phyloP scores from a whole-genome alignment of 2,329 filamentous ascomycete species.

The Fusarium concolor region DNA sequence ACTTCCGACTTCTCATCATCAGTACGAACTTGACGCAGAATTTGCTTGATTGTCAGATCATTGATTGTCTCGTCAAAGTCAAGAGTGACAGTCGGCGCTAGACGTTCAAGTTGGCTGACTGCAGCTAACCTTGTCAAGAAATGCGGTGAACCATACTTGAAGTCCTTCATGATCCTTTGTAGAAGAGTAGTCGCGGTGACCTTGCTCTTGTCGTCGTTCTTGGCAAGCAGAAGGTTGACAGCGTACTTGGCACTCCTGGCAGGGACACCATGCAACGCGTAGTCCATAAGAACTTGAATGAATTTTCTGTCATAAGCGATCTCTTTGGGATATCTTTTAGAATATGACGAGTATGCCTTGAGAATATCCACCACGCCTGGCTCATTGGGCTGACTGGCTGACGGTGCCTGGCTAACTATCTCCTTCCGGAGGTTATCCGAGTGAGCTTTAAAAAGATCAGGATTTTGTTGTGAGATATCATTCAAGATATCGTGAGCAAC shows the following conservation, averaged over 20 bases:
- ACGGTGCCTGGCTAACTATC: conserved; percentile 83
- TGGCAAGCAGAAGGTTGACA: conserved; percentile 86
- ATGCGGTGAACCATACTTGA: conserved; percentile 76
- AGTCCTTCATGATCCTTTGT: conserved; percentile 78
- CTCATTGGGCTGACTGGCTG: conserved; percentile 74
- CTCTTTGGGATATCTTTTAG: conserved; percentile 85
- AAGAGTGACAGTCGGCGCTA: conserved; percentile 77
- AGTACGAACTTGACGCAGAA: conserved; percentile 77
- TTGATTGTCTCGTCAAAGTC: conserved; percentile 82
- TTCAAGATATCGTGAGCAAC: conserved; percentile 90
- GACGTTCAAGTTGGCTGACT: conserved; percentile 79
- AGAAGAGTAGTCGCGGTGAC: conserved; percentile 88
- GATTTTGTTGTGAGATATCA: conserved; percentile 90
- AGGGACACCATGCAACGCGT: conserved; percentile 84
- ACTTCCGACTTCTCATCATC: conserved; percentile 68
- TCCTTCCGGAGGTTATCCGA: conserved; percentile 91
- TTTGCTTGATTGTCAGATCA: conserved; percentile 79
- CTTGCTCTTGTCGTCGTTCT: conserved; percentile 76
- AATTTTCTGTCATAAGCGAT: conserved; percentile 86
- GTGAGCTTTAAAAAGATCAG: conserved; percentile 91
- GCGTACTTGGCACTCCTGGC: conserved; percentile 92
- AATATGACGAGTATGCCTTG: conserved; percentile 93
- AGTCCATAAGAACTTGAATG: conserved; percentile 81
- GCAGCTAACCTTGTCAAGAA: conserved; percentile 81
- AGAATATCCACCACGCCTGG: conserved; percentile 85